Evolutionary conservation across 176 grass and related monocot species (phyloP).

Genomic region (Cenchrus purpureus): DNA sequence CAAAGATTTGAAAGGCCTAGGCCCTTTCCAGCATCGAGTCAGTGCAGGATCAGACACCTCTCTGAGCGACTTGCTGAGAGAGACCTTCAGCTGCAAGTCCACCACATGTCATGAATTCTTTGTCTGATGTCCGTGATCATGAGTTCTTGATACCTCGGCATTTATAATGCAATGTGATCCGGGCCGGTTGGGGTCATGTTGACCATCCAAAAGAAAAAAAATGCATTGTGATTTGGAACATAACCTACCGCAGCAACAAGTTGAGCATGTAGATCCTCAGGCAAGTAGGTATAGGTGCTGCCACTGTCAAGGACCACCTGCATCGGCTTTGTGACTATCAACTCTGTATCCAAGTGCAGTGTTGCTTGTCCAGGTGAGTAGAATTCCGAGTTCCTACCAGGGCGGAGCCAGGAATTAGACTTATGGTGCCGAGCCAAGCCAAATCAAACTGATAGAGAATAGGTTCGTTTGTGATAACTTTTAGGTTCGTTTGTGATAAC

Average conservation of each 20-base stretch:
- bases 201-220: background rate
- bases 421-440: no score
- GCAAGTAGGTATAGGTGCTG: slow-evolving; percentile 82
- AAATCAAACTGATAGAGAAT: no score
- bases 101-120: slow-evolving; percentile 2
- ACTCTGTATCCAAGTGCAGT: slow-evolving; percentile 46
- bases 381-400: slow-evolving; percentile 44
- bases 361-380: slow-evolving; percentile 74
- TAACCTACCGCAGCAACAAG: slow-evolving; percentile 71
- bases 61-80: slow-evolving; percentile 56
- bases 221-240: slow-evolving; percentile 32
- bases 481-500: no score
- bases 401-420: no score
- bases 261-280: slow-evolving; percentile 33
- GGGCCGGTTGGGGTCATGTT: no score
- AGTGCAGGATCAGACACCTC: slow-evolving; percentile 41
- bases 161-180: slow-evolving; percentile 24
- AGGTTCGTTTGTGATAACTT: no score
- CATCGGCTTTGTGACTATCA: slow-evolving; percentile 51
- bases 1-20: slow-evolving; percentile 64
- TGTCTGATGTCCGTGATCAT: background rate
- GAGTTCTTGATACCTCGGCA: no score
- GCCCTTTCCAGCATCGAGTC: slow-evolving; percentile 73
- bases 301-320: slow-evolving; percentile 78
- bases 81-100: slow-evolving; percentile 33